phyloP scores from a whole-genome alignment of 2,329 filamentous ascomycete genomes.

The Trichoderma atrobrunneum region DNA sequence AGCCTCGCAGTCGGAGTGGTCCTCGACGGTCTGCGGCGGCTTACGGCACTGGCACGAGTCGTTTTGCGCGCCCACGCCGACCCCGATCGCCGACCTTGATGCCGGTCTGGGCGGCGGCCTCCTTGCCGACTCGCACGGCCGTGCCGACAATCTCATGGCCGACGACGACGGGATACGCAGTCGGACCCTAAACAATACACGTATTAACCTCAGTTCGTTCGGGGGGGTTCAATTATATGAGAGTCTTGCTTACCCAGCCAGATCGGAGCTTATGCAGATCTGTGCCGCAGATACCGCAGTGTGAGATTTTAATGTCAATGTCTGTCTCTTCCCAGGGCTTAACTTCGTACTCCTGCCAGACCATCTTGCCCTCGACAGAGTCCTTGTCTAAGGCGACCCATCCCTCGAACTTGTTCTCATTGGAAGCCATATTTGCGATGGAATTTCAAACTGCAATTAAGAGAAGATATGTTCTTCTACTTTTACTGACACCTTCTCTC shows the following conservation, averaged over 20 bases:
- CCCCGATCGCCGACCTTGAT: constrained; percentile 62
- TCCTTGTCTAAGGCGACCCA: constrained; percentile 1
- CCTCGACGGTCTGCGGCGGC: constrained; percentile 17
- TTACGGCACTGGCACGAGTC: constrained; percentile 64
- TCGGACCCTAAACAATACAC: constrained; percentile 21
- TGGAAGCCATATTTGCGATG: neutral
- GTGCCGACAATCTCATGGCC: constrained; percentile 65
- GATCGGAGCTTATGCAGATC: constrained; percentile 14
- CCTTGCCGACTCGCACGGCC: constrained; percentile 51
- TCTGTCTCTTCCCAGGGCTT: constrained; percentile 16
- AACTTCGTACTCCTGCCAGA: neutral
- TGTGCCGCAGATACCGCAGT: constrained; percentile 11
- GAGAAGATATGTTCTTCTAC: neutral
- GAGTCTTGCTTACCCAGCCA: constrained; percentile 5
- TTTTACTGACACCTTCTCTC: neutral
- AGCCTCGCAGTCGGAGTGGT: constrained; percentile 22
- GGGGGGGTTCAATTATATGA: neutral
- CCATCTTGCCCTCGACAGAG: constrained; percentile 3
- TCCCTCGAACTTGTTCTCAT: constrained; percentile 6
- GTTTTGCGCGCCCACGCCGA: constrained; percentile 67
- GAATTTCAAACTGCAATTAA: neutral
- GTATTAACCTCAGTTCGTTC: neutral
- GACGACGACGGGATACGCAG: constrained; percentile 48
- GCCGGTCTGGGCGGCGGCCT: constrained; percentile 34
- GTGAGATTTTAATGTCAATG: constrained; percentile 15